Evolutionary conservation across 805 yeast species (phyloP).

Genomic region (Yamadazyma sp.): DNA sequence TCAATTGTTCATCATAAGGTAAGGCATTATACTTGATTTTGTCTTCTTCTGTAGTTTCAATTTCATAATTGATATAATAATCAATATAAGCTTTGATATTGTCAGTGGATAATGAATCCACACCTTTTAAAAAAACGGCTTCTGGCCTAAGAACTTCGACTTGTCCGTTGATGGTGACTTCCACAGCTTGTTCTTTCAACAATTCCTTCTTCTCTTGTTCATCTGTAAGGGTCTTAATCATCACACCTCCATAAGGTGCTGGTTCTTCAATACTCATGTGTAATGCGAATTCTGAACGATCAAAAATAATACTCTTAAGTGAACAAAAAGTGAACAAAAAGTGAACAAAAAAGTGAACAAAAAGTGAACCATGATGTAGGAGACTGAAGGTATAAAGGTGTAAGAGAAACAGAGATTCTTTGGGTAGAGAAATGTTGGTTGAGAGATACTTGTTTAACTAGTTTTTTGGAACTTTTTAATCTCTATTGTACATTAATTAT

Average conservation of each 20-base stretch:
- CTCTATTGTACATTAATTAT: too few relatives aligned
- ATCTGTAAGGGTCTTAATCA: slow-evolving; percentile 38
- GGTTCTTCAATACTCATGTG: slow-evolving; percentile 15
- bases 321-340: neutral
- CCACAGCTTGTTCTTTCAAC: slow-evolving; percentile 30
- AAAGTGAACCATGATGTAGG: too few relatives aligned
- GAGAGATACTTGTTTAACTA: too few relatives aligned
- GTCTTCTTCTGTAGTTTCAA: slow-evolving; percentile 9
- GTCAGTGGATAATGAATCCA: slow-evolving; percentile 58
- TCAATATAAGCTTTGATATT: slow-evolving; percentile 58
- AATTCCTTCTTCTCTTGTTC: slow-evolving; percentile 30
- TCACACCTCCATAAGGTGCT: slow-evolving; percentile 41
- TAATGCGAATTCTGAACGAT: neutral
- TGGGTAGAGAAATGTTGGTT: too few relatives aligned
- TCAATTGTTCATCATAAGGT: slow-evolving; percentile 27
- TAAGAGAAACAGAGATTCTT: neutral
- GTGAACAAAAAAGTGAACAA: neutral
- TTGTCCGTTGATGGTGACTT: slow-evolving; percentile 28
- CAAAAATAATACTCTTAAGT: too few relatives aligned
- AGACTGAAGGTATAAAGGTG: neutral
- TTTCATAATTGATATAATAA: slow-evolving; percentile 36
- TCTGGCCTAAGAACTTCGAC: slow-evolving; percentile 41
- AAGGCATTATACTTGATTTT: slow-evolving; percentile 18
- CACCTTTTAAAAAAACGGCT: slow-evolving; percentile 54
- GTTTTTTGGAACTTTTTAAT: too few relatives aligned